A percentile compares a stretch with the other conserved stretches of the same genome.
These are phyloP conservation scores for Citrullus colocynthis DNA, from an alignment of 306 rosid species.

Conservation along the genomic window DNA sequence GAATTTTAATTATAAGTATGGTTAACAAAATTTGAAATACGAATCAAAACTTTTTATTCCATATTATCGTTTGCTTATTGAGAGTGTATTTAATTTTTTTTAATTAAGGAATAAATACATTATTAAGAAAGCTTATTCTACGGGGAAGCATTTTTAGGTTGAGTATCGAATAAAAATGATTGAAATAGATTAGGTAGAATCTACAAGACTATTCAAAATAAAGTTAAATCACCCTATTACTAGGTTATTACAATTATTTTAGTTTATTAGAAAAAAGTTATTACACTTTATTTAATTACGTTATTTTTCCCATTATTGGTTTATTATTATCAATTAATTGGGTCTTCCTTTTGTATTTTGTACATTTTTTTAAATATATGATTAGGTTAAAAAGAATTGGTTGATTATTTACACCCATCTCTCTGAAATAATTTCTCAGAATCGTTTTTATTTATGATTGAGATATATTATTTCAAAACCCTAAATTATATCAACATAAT, in stretches of 20 bases:
- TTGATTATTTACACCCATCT: not conserved
- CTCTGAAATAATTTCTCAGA: not conserved
- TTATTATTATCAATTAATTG: not conserved
- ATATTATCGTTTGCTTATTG: not conserved
- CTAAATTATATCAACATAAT: not conserved
- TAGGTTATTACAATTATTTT: not conserved
- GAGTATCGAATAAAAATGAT: slow-evolving; percentile 1
- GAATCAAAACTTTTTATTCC: not conserved
- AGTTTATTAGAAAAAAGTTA: not conserved
- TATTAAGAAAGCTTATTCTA: not conserved
- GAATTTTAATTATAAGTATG: not conserved
- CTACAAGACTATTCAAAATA: not conserved
- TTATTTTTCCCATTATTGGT: not conserved
- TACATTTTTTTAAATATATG: not conserved
- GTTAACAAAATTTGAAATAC: not conserved
- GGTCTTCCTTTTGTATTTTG: not conserved
- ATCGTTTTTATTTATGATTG: too few relatives aligned
- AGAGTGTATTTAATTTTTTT: not conserved
- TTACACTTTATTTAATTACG: not conserved
- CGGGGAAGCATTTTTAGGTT: not conserved
- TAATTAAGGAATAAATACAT: not conserved
- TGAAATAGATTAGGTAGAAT: not conserved
- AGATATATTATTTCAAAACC: too few relatives aligned
- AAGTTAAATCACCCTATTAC: not conserved
- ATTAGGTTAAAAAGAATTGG: not conserved